A percentile compares a stretch with the other conserved stretches of the same genome.
Evolutionary conservation across 1,284 basidiomycete species (phyloP).

Genomic region (Cronartium ribicola): DNA sequence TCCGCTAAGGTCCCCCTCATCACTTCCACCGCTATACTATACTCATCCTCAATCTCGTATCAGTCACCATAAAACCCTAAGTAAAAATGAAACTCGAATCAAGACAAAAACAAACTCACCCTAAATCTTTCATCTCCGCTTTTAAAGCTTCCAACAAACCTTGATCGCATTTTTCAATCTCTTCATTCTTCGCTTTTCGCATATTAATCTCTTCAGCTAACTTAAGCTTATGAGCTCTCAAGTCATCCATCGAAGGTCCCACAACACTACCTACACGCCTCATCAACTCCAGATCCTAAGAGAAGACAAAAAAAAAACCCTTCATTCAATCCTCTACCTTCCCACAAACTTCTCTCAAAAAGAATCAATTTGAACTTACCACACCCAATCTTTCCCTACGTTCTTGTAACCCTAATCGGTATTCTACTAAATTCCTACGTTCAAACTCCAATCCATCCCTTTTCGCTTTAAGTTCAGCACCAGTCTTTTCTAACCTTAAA

Average conservation of each 20-base stretch:
- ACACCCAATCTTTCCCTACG: conserved; percentile 22
- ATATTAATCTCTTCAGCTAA: conserved; percentile 23
- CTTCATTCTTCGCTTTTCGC: conserved; percentile 25
- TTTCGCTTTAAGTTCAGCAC: conserved; percentile 30
- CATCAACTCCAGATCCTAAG: conserved; percentile 38
- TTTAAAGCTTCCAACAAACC: conserved; percentile 31
- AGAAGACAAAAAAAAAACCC: background rate
- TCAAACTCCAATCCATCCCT: conserved; percentile 14
- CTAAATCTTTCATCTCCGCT: conserved; percentile 37
- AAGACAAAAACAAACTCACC: background rate
- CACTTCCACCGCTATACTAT: conserved; percentile 23
- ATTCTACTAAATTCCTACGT: conserved; percentile 18
- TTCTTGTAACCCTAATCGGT: background rate
- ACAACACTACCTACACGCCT: conserved; percentile 15
- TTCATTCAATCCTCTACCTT: background rate
- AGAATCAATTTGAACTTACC: conserved; percentile 6
- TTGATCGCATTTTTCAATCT: conserved; percentile 39
- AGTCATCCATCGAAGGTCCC: conserved; percentile 20
- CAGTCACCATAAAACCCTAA: no score
- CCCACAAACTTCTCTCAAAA: background rate
- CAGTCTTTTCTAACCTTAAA: conserved; percentile 26
- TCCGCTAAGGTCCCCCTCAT: conserved; percentile 22
- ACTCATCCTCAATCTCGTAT: background rate
- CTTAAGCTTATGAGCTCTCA: conserved; percentile 22
- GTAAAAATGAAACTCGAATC: no score